Percentiles rank a stretch among this genome's conserved stretches.
Conservation (phyloP, 2,329 filamentous ascomycete species). For the Pseudogymnoascus verrucosus region DNA sequence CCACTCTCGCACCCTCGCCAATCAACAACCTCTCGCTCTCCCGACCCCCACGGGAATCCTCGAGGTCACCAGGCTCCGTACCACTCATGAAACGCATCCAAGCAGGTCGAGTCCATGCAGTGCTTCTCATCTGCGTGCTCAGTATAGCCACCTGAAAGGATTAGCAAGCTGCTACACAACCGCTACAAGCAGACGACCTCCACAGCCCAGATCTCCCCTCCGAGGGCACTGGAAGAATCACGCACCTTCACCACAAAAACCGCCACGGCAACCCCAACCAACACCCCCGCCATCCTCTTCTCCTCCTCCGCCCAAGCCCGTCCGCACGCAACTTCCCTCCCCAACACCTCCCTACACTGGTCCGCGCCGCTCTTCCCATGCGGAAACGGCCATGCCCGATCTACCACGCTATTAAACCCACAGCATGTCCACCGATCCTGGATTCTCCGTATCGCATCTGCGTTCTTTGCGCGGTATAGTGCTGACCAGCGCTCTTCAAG, state of each 20-base stretch:
- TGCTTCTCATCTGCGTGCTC: constrained; percentile 21
- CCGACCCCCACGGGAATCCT: constrained; percentile 16
- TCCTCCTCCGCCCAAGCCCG: constrained; percentile 49
- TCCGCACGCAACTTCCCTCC: constrained; percentile 40
- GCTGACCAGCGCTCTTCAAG: constrained; percentile 49
- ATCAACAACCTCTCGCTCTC: constrained; percentile 20
- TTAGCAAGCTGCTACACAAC: background rate
- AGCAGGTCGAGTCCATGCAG: constrained; percentile 18
- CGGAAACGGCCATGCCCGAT: constrained; percentile 58
- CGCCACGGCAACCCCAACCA: constrained; percentile 45
- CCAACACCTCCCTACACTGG: constrained; percentile 40
- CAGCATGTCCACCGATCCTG: constrained; percentile 62
- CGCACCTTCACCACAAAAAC: constrained; percentile 50
- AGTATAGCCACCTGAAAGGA: constrained; percentile 18
- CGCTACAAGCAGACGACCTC: background rate
- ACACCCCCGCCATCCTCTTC: constrained; percentile 43
- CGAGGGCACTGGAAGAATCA: background rate
- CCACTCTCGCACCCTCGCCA: constrained; percentile 15
- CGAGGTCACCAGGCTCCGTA: constrained; percentile 10
- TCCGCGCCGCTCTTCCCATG: constrained; percentile 11
- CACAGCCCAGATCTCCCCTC: background rate
- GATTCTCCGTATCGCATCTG: constrained; percentile 44
- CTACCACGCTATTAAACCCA: constrained; percentile 48
- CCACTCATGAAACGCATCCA: constrained; percentile 17
- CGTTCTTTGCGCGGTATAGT: constrained; percentile 46